phyloP scores from a whole-genome alignment of 2,329 filamentous ascomycete species.

The Rhynchosporium agropyri region DNA sequence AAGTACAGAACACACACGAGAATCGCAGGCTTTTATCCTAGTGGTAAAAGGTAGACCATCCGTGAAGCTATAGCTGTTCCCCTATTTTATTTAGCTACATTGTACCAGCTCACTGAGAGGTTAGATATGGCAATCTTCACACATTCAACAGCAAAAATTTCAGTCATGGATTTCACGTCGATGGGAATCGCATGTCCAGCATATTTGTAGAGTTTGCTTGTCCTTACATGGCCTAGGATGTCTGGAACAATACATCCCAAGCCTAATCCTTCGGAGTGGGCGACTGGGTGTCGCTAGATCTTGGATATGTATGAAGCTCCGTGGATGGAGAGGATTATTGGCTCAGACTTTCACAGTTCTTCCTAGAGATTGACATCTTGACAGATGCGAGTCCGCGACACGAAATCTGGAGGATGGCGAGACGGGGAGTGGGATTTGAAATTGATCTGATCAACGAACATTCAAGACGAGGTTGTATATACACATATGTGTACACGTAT shows the following conservation, averaged over 20 bases:
- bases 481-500: too few species aligned
- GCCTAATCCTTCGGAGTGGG: constrained; percentile 1
- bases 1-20: constrained; percentile 1
- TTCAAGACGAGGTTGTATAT: too few species aligned
- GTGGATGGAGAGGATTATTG: constrained; percentile 3
- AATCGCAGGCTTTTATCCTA: background rate
- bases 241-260: constrained; percentile 5
- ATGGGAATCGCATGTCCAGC: background rate
- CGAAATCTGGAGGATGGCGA: too few species aligned
- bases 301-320: background rate
- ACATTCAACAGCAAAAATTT: background rate
- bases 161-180: background rate
- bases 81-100: background rate
- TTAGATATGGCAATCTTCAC: background rate
- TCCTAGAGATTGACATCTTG: too few species aligned
- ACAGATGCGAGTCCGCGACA: too few species aligned
- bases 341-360: background rate
- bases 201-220: background rate
- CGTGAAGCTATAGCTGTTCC: background rate
- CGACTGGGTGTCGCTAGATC: constrained; percentile 5
- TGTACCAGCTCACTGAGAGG: too few species aligned
- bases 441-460: too few species aligned
- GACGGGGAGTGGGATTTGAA: too few species aligned
- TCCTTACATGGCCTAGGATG: background rate
- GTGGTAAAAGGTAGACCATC: background rate